Base-by-base conservation (phyloP, 2,329 filamentous ascomycete genomes). In the Penicillium palitans region DNA sequence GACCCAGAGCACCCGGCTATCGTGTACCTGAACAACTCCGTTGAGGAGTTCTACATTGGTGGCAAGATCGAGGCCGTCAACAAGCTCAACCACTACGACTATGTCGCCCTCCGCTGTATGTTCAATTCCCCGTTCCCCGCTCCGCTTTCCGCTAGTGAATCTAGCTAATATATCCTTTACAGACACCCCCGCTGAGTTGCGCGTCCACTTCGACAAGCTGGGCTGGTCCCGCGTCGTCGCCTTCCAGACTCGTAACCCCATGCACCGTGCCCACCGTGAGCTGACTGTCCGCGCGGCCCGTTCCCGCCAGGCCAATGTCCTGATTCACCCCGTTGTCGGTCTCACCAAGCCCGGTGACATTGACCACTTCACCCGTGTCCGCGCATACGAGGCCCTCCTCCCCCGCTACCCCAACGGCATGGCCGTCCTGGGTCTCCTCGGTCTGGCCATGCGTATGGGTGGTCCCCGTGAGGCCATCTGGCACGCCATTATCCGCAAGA, bases 401-500 rank as follows among this genome's bases (percentile, higher is more conserved):
- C 91, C 93, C 68, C 87, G 95, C 74, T 99, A 99, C 81, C 95
- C 95, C 78, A 99, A 98, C 79, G 95, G 95, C 72, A 99, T 99
- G 95, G 95, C 95, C 59, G 92, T 96, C 40, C 87, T 99, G 65
- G 93, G 92, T 78, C 90, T 99, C 42, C 85, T 99, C 55, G 93
- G 93, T 59, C 85, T 99, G 65, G 95, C 95, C 71, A 99, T 99
- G 95, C 90, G 95, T 75, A 99, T 99, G 95, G 95, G 92, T 74
- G 95, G 95, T 70, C 95, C 95, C 64, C 91, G 95, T 68, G 95
- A 99, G 83, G 95, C 95, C 68, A 92, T 99, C 81, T 99, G 95
- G 95, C 95, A 99, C 83, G 95, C 95, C 73, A 96, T 99, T 72
- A 99, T 99, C 84, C 92, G 95, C 76, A 99, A 98, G 88, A 99